phyloP scores from a whole-genome alignment of 441 rosid species.

The Aleurites moluccanus region DNA sequence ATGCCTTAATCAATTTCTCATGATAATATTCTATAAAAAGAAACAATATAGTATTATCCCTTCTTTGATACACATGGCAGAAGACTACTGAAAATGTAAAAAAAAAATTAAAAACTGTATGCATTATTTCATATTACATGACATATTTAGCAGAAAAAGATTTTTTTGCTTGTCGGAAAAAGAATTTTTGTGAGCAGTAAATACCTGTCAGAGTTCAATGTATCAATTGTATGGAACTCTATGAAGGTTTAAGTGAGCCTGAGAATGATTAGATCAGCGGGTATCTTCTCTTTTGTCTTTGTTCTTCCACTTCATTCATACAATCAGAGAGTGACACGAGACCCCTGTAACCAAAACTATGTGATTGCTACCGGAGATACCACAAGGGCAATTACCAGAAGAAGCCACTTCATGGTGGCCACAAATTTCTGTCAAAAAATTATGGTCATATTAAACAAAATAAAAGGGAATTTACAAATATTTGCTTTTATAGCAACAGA shows the following conservation, averaged over 20 bases:
- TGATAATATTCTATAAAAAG: not conserved
- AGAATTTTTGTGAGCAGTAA: not conserved
- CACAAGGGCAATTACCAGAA: slow-evolving; percentile 38
- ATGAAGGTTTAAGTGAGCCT: not conserved
- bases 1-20: not conserved
- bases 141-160: not conserved
- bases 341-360: slow-evolving; percentile 73
- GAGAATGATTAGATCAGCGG: slow-evolving; percentile 35
- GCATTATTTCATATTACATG: not conserved
- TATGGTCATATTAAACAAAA: slow-evolving; percentile 2
- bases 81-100: not conserved
- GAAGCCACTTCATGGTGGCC: slow-evolving; percentile 42
- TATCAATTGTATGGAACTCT: not conserved
- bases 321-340: slow-evolving; percentile 71
- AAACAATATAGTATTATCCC: too few relatives aligned
- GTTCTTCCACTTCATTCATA: slow-evolving; percentile 81
- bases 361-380: slow-evolving; percentile 36
- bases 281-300: slow-evolving; percentile 50
- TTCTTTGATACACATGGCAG: not conserved
- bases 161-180: not conserved
- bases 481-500: not conserved
- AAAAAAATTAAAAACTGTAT: not conserved
- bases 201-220: not conserved
- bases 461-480: not conserved
- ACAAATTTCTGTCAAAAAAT: slow-evolving; percentile 51